phyloP scores from a whole-genome alignment of 2,329 filamentous ascomycete species.

The Talaromyces funiculosus region DNA sequence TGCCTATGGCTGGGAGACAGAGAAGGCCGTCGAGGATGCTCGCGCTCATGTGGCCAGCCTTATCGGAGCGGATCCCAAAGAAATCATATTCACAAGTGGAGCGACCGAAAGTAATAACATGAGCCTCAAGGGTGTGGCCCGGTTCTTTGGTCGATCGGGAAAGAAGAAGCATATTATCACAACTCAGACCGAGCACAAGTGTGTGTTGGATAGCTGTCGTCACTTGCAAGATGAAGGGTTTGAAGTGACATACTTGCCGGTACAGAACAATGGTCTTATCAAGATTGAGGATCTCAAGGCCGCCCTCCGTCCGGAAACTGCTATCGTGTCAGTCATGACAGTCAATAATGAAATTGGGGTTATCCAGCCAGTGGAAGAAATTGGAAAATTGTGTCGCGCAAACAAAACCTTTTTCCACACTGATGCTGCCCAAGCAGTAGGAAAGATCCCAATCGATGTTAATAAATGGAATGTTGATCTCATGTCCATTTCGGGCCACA shows the following conservation, averaged over 20 bases:
- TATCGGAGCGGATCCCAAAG: constrained; percentile 91
- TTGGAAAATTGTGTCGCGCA: constrained; percentile 81
- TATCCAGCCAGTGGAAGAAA: constrained; percentile 92
- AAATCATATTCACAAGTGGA: constrained; percentile 97
- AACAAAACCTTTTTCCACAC: constrained; percentile 98
- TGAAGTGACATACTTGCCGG: constrained; percentile 93
- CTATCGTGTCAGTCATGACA: constrained; percentile 92
- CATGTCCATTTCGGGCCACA: constrained; percentile 98
- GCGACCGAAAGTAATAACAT: constrained; percentile 99
- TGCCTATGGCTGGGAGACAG: constrained; percentile 97
- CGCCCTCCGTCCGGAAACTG: constrained; percentile 85
- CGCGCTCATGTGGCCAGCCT: constrained; percentile 75
- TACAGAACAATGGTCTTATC: constrained; percentile 79
- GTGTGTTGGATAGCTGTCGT: constrained; percentile 92
- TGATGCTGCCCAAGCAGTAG: constrained; percentile 93
- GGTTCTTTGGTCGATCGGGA: constrained; percentile 85
- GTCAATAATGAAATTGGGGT: constrained; percentile 99
- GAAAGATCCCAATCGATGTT: constrained; percentile 94
- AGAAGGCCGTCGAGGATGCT: constrained; percentile 85
- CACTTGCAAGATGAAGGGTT: constrained; percentile 97
- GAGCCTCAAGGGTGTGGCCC: constrained; percentile 96
- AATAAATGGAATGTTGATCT: constrained; percentile 97
- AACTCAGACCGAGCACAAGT: constrained; percentile 97
- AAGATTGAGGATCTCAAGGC: constrained; percentile 77
- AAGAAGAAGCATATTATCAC: constrained; percentile 99